phyloP scores from a whole-genome alignment of 2,329 filamentous ascomycete species.

The Lecanicillium sp. region DNA sequence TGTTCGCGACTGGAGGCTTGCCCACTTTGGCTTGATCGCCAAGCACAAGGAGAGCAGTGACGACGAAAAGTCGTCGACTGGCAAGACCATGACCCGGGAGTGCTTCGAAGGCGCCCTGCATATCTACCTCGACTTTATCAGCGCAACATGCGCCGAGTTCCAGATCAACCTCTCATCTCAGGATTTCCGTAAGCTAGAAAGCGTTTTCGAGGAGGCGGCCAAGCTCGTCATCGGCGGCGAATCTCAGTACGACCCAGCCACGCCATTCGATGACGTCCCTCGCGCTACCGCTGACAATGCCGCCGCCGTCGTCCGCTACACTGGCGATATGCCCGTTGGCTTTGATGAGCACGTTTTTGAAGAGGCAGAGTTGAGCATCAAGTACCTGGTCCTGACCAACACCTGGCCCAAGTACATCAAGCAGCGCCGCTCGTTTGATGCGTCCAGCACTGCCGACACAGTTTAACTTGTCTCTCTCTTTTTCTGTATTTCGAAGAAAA shows the following conservation, averaged over 20 bases:
- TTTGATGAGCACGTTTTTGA: constrained; percentile 54
- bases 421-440: constrained; percentile 24
- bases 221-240: constrained; percentile 33
- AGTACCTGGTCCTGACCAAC: constrained; percentile 61
- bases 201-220: constrained; percentile 48
- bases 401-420: constrained; percentile 58
- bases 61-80: constrained; percentile 11
- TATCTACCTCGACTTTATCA: constrained; percentile 57
- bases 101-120: constrained; percentile 50
- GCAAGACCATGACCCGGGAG: constrained; percentile 32
- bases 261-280: constrained; percentile 32
- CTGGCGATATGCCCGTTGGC: constrained; percentile 37
- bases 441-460: constrained; percentile 7
- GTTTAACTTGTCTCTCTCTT: constrained; percentile 1
- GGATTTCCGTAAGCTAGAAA: constrained; percentile 45
- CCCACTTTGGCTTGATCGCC: constrained; percentile 15
- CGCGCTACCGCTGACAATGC: constrained; percentile 14
- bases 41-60: constrained; percentile 12
- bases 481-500: too few species aligned
- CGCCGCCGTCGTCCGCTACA: constrained; percentile 20
- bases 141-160: constrained; percentile 53
- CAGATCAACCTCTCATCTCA: constrained; percentile 57
- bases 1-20: constrained; percentile 45
- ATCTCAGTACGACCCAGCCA: constrained; percentile 30
- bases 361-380: constrained; percentile 51